Percentiles rank a stretch among this genome's conserved stretches.
These are phyloP conservation scores for Begonia masoniana DNA, from an alignment of 306 rosid genomes.

Conservation along the genomic window DNA sequence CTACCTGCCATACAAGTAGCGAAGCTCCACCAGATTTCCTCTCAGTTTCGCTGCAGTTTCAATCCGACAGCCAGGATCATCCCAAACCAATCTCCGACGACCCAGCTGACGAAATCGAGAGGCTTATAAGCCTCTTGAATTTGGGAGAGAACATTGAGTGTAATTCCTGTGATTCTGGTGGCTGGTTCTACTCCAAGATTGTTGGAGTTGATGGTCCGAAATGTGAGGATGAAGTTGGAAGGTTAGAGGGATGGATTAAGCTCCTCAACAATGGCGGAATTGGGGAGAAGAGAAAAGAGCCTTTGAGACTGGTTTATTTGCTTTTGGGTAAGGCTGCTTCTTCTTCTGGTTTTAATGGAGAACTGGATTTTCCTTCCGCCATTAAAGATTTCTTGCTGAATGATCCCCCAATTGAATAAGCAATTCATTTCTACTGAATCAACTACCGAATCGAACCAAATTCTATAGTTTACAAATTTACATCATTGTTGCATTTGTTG, in stretches of 20 bases:
- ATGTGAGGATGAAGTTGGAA: conserved; percentile 56
- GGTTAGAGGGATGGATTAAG: conserved; percentile 74
- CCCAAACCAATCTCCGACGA: conserved; percentile 8
- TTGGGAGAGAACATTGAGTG: conserved; percentile 23
- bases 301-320: conserved; percentile 68
- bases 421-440: not conserved
- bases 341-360: conserved; percentile 36
- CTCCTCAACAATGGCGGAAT: conserved; percentile 35
- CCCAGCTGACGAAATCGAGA: conserved; percentile 32
- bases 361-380: conserved; percentile 62
- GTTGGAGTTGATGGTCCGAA: conserved; percentile 74
- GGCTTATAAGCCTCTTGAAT: conserved; percentile 44
- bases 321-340: conserved; percentile 61
- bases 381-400: conserved; percentile 50
- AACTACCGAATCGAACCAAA: too few species aligned
- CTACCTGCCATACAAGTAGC: conserved; percentile 24
- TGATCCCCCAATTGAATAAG: conserved; percentile 43
- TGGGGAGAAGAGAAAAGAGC: conserved; percentile 45
- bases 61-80: conserved; percentile 11
- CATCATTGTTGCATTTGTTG: too few species aligned
- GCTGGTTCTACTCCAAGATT: conserved; percentile 69
- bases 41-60: conserved; percentile 36
- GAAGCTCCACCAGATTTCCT: conserved; percentile 55
- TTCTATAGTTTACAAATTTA: too few species aligned
- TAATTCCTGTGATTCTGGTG: conserved; percentile 57